phyloP scores from a whole-genome alignment of 2,329 filamentous ascomycete genomes.

The Aspergillus luchuensis region DNA sequence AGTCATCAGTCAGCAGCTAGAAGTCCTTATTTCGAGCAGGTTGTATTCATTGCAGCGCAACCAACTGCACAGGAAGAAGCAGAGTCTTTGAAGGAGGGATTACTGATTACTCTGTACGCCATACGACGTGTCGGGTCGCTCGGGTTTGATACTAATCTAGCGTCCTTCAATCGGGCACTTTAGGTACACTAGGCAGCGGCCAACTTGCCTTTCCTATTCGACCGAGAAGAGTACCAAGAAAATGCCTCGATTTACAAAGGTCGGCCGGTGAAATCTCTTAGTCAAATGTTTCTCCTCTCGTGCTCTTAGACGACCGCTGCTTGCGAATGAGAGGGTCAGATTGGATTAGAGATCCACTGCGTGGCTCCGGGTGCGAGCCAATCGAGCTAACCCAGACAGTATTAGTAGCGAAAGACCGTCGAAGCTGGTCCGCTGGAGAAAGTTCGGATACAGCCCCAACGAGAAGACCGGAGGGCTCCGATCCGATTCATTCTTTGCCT shows the following conservation, averaged over 20 bases:
- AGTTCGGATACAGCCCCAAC: conserved; percentile 3
- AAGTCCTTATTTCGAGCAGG: neutral
- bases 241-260: conserved; percentile 16
- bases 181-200: neutral
- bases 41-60: neutral
- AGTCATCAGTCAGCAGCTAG: neutral
- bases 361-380: neutral
- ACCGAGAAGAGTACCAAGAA: conserved; percentile 6
- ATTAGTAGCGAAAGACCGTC: conserved; percentile 3
- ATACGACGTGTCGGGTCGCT: neutral
- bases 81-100: too few species aligned
- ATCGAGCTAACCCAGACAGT: conserved; percentile 2
- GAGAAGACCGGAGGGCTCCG: neutral
- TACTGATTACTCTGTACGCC: neutral
- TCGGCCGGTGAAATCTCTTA: conserved; percentile 14
- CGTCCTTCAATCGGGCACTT: neutral
- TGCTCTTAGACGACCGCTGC: neutral
- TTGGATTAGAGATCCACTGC: conserved; percentile 14
- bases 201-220: neutral
- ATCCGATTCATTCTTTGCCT: neutral
- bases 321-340: conserved; percentile 12
- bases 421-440: conserved; percentile 11
- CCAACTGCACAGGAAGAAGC: neutral
- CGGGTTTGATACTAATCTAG: neutral
- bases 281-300: conserved; percentile 13